These are phyloP conservation scores for Aspergillus neoniger DNA, from an alignment of 2,329 filamentous ascomycete species.

Conservation along the genomic window DNA sequence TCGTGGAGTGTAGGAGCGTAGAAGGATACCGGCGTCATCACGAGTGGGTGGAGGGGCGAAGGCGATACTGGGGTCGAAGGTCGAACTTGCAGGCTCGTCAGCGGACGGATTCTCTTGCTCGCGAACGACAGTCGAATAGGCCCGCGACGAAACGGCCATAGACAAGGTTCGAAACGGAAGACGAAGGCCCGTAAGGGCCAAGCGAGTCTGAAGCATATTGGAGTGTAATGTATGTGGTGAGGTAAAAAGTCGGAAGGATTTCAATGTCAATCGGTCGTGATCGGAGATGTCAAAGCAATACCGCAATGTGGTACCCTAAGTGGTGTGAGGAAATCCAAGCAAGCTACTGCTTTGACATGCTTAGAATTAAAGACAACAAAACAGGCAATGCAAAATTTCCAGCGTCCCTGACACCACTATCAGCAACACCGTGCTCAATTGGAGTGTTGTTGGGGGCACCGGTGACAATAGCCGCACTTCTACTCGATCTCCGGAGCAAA, in stretches of 20 bases:
- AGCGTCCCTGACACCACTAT: constrained; percentile 13
- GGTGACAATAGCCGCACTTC: constrained; percentile 13
- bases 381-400: not conserved
- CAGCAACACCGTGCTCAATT: constrained; percentile 12
- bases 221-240: not conserved
- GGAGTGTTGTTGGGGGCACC: constrained; percentile 13
- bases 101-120: constrained; percentile 34
- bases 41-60: constrained; percentile 51
- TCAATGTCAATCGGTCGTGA: constrained; percentile 10
- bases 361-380: not conserved
- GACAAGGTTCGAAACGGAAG: constrained; percentile 51
- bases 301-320: not conserved
- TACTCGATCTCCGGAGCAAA: constrained; percentile 18
- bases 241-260: not conserved
- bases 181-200: constrained; percentile 57
- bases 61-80: constrained; percentile 39
- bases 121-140: constrained; percentile 54
- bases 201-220: constrained; percentile 67
- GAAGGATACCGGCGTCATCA: constrained; percentile 45
- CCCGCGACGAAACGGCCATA: constrained; percentile 46
- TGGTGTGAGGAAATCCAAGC: not conserved
- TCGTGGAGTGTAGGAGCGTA: constrained; percentile 89
- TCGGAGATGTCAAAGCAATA: constrained; percentile 8
- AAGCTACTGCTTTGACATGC: constrained; percentile 19
- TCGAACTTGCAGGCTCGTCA: constrained; percentile 37